Conservation (phyloP, 768 basidiomycete genomes). For the Tephrocybe rancida region DNA sequence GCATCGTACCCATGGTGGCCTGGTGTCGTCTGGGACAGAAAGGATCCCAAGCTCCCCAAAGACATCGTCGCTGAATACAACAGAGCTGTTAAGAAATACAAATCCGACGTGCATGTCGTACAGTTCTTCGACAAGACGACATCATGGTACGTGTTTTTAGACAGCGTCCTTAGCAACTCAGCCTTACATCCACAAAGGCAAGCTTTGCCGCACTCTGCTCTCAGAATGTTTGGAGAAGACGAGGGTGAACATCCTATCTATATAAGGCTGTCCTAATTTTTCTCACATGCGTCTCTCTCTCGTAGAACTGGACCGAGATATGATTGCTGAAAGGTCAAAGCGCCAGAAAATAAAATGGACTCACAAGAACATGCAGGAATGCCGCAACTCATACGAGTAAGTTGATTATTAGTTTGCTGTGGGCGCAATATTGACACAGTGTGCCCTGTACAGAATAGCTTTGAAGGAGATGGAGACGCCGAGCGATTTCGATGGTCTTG, state of each 20-base stretch:
- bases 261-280: not conserved
- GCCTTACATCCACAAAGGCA: conserved; percentile 46
- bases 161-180: not conserved
- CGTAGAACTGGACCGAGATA: conserved; percentile 64
- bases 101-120: conserved; percentile 61
- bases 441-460: conserved; percentile 17
- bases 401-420: conserved; percentile 23
- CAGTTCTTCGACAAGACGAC: conserved; percentile 74
- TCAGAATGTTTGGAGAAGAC: conserved; percentile 73
- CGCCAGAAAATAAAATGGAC: conserved; percentile 63
- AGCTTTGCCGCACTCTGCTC: conserved; percentile 54
- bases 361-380: conserved; percentile 48
- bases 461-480: conserved; percentile 26
- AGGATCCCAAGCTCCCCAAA: conserved; percentile 57
- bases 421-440: not conserved
- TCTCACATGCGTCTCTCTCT: conserved; percentile 4
- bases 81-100: conserved; percentile 34
- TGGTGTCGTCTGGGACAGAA: conserved; percentile 70
- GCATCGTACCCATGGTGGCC: conserved; percentile 89
- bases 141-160: conserved; percentile 53
- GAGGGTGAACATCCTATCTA: conserved; percentile 43
- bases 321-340: conserved; percentile 53
- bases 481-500: conserved; percentile 22
- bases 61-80: conserved; percentile 33
- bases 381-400: conserved; percentile 64